Evolutionary conservation across 495 filamentous ascomycete genomes (phyloP).

Genomic region (Platismatia glauca): DNA sequence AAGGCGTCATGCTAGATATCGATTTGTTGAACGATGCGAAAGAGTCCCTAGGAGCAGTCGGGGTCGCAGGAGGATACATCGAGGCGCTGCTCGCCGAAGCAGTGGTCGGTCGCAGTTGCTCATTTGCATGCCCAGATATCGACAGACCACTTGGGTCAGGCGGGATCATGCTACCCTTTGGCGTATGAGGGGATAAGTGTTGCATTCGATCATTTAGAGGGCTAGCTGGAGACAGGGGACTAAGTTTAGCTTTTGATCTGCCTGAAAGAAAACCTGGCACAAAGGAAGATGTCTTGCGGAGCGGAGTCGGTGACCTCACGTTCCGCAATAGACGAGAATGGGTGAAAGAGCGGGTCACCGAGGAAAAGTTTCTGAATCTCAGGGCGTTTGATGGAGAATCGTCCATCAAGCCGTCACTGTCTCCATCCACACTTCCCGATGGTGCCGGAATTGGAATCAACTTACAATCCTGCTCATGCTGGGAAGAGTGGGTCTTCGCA

Average conservation of each 20-base stretch:
- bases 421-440: constrained; percentile 21
- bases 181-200: constrained; percentile 65
- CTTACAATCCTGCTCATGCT: constrained; percentile 29
- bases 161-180: constrained; percentile 60
- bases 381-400: constrained; percentile 33
- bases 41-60: constrained; percentile 60
- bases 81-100: constrained; percentile 37
- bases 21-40: constrained; percentile 40
- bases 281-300: constrained; percentile 28
- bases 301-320: constrained; percentile 30
- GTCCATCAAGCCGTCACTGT: constrained; percentile 27
- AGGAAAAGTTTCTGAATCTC: constrained; percentile 22
- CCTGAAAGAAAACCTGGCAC: constrained; percentile 25
- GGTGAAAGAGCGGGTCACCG: constrained; percentile 30
- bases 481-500: constrained; percentile 3
- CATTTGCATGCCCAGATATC: constrained; percentile 53
- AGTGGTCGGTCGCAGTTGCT: constrained; percentile 32
- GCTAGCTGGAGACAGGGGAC: constrained; percentile 39
- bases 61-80: constrained; percentile 65
- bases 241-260: constrained; percentile 38
- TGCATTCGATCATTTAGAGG: constrained; percentile 43
- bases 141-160: constrained; percentile 77
- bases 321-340: constrained; percentile 31
- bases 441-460: constrained; percentile 24
- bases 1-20: constrained; percentile 44